A percentile compares a stretch with the other conserved stretches of the same genome.
phyloP scores from a whole-genome alignment of 257 asterid species.

The Fraxinus pennsylvanica region DNA sequence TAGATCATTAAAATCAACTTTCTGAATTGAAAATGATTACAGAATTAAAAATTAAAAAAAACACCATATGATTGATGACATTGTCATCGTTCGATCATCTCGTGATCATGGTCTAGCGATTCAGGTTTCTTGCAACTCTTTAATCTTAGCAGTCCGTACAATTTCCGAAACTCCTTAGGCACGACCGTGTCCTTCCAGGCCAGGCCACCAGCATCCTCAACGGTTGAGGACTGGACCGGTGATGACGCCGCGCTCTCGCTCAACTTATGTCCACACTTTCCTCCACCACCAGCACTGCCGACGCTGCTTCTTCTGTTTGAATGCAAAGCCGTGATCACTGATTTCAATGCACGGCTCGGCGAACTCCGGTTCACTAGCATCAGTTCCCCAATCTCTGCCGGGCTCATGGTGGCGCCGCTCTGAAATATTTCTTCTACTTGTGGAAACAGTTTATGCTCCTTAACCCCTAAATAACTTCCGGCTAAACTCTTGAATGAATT shows the following conservation, averaged over 20 bases:
- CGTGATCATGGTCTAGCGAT: conserved; percentile 49
- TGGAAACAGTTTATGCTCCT: conserved; percentile 60
- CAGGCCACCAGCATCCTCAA: conserved; percentile 46
- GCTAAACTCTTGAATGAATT: conserved; percentile 54
- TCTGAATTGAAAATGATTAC: background rate
- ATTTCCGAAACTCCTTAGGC: conserved; percentile 58
- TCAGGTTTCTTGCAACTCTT: conserved; percentile 57
- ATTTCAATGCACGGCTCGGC: conserved; percentile 63
- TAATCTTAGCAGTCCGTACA: conserved; percentile 59
- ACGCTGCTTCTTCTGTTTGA: conserved; percentile 29
- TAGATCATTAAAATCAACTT: background rate
- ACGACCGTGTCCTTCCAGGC: conserved; percentile 57
- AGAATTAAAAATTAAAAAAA: background rate
- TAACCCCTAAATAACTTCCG: conserved; percentile 49
- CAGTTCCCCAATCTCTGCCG: conserved; percentile 65
- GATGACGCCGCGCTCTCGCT: conserved; percentile 42
- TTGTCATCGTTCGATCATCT: conserved; percentile 42
- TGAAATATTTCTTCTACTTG: conserved; percentile 62
- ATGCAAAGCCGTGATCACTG: conserved; percentile 61
- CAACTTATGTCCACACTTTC: conserved; percentile 27
- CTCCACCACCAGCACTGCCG: background rate
- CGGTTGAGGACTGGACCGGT: conserved; percentile 33
- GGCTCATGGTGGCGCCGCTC: conserved; percentile 61
- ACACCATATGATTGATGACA: background rate
- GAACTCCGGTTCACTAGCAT: conserved; percentile 61